Evolutionary conservation across 202 grass and related monocot genomes (phyloP).

Genomic region (Setaria italica): DNA sequence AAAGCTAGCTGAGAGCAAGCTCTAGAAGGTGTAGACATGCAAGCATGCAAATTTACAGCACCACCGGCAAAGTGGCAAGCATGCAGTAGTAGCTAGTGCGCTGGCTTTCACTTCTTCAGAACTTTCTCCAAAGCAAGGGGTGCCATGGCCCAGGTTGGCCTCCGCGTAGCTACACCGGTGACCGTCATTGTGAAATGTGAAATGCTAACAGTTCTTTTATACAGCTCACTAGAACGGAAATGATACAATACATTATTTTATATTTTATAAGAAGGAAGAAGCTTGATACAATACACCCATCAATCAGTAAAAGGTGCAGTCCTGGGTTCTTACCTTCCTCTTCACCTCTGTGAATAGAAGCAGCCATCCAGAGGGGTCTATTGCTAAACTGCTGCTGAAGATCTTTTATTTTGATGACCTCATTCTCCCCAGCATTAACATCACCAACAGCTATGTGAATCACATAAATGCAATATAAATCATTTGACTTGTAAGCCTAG

Average conservation of each 20-base stretch:
- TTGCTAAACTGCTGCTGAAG: slow-evolving; percentile 58
- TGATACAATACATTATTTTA: background rate
- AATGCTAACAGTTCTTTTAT: slow-evolving; percentile 24
- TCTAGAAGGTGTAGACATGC: too few species aligned
- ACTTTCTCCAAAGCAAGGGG: too few species aligned
- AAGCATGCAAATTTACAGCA: too few species aligned
- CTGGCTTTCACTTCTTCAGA: too few species aligned
- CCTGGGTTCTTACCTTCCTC: slow-evolving; percentile 66
- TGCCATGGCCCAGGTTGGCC: too few species aligned
- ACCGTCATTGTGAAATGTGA: background rate
- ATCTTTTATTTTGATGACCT: slow-evolving; percentile 59
- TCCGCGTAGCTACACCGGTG: too few species aligned
- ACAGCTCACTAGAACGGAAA: slow-evolving; percentile 27
- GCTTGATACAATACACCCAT: background rate
- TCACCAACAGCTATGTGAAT: slow-evolving; percentile 74
- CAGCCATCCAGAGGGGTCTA: slow-evolving; percentile 82
- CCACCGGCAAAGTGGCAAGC: too few species aligned
- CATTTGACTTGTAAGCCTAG: slow-evolving; percentile 35
- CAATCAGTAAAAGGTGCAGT: slow-evolving; percentile 19
- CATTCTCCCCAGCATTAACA: slow-evolving; percentile 56
- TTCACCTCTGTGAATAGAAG: slow-evolving; percentile 91
- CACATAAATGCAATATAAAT: slow-evolving; percentile 41
- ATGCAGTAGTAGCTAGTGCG: too few species aligned
- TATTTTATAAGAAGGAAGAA: background rate
- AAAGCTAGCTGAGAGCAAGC: too few species aligned